Percentiles rank a stretch among this genome's conserved stretches.
Evolutionary conservation across 139 green algal genomes (phyloP).

Genomic region (Chlorella sp.): DNA sequence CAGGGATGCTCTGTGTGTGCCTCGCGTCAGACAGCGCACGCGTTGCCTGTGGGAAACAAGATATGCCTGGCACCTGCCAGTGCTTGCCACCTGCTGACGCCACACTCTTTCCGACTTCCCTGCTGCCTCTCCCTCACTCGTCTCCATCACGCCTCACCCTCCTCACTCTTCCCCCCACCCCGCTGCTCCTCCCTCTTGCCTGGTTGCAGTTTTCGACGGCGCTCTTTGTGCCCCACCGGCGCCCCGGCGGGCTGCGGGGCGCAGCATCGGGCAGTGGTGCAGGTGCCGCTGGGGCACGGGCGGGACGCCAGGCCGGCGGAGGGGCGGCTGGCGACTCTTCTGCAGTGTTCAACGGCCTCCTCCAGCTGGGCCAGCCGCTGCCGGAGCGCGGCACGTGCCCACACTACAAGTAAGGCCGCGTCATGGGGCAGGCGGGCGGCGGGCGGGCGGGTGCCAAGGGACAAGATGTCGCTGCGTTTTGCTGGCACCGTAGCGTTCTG

Average conservation of each 20-base stretch:
- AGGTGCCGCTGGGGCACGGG: background rate
- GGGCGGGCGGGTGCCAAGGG: background rate
- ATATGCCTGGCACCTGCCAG: background rate
- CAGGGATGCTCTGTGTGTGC: background rate
- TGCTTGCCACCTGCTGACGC: no score
- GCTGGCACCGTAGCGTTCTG: no score
- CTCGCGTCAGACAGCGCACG: background rate
- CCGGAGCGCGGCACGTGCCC: constrained; percentile 71
- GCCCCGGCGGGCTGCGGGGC: background rate
- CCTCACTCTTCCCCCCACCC: background rate
- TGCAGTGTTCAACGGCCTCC: background rate
- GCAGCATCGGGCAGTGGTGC: background rate
- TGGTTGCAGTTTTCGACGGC: constrained; percentile 15
- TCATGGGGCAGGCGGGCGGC: no score
- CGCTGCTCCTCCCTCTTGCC: background rate
- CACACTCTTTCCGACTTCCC: no score
- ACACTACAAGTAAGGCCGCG: constrained; percentile 61
- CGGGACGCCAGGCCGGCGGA: background rate
- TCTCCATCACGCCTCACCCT: background rate
- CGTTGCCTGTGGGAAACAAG: background rate
- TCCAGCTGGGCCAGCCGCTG: constrained; percentile 60
- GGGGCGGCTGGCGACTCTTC: background rate
- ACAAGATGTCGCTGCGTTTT: no score
- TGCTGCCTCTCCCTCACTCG: no score
- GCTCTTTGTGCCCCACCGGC: background rate